Evolutionary conservation across 192 early-diverging fungal species (phyloP).

Genomic region (Mortierella antarctica): DNA sequence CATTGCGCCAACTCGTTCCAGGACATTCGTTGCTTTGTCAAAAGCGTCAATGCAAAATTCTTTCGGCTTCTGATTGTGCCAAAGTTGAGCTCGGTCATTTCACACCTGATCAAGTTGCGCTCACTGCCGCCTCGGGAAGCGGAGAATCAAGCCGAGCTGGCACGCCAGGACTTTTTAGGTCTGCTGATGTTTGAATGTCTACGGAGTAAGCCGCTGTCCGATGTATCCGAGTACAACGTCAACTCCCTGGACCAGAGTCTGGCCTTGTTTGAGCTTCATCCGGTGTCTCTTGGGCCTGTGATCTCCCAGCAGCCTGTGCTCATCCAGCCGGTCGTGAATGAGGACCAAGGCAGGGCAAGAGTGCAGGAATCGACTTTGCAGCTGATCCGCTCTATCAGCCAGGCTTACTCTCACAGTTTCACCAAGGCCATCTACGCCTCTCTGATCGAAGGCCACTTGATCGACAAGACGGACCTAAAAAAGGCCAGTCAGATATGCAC

Average conservation of each 20-base stretch:
- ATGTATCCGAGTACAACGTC: constrained; percentile 26
- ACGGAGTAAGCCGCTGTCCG: constrained; percentile 54
- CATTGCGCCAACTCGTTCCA: constrained; percentile 49
- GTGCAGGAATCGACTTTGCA: constrained; percentile 35
- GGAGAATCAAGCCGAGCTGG: background rate
- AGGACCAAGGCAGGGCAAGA: constrained; percentile 28
- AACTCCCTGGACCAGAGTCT: constrained; percentile 33
- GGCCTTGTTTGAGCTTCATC: constrained; percentile 34
- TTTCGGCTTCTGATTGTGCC: constrained; percentile 63
- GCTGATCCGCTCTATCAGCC: constrained; percentile 54
- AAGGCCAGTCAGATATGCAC: constrained; percentile 61
- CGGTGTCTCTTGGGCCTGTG: constrained; percentile 11
- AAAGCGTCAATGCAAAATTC: constrained; percentile 57
- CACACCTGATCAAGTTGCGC: constrained; percentile 47
- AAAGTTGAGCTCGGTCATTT: constrained; percentile 56
- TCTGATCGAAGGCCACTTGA: constrained; percentile 59
- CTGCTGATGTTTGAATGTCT: constrained; percentile 64
- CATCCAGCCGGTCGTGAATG: constrained; percentile 26
- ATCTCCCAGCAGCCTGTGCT: constrained; percentile 23
- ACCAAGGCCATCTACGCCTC: constrained; percentile 64
- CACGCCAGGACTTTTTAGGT: constrained; percentile 31
- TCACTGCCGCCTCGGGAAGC: constrained; percentile 38
- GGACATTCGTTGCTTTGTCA: constrained; percentile 68
- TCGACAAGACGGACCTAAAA: constrained; percentile 58
- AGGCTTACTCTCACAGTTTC: constrained; percentile 64